Evolutionary conservation across 2,329 filamentous ascomycete species (phyloP).

Genomic region (Periglandula ipomoeae): DNA sequence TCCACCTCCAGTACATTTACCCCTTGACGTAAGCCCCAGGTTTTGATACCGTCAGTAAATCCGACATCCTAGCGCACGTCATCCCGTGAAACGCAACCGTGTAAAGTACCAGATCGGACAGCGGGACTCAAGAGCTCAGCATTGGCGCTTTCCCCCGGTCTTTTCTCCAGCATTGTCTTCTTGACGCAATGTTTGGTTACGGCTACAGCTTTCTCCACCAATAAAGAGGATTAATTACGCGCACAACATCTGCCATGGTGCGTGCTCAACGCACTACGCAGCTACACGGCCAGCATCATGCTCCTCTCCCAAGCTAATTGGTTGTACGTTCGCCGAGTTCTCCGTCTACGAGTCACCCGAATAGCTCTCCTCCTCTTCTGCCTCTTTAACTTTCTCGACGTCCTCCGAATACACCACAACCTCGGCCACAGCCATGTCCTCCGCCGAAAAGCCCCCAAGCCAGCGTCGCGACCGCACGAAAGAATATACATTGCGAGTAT

Average conservation of each 20-base stretch:
- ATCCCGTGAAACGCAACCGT: not conserved
- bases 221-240: not conserved
- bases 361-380: conserved; percentile 25
- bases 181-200: not conserved
- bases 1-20: too few relatives aligned
- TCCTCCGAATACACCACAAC: conserved; percentile 27
- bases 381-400: conserved; percentile 29
- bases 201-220: not conserved
- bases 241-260: conserved; percentile 3
- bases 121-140: not conserved
- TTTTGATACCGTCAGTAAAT: too few relatives aligned
- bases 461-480: conserved; percentile 19
- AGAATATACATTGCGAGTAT: conserved; percentile 59
- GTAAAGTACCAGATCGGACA: not conserved
- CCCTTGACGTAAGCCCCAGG: not conserved
- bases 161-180: not conserved
- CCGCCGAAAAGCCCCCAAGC: conserved; percentile 9
- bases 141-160: too few relatives aligned
- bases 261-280: not conserved
- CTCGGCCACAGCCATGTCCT: conserved; percentile 20
- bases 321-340: conserved; percentile 27
- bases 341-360: conserved; percentile 26
- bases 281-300: conserved; percentile 12
- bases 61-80: not conserved
- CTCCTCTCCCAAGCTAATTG: conserved; percentile 21